Conservation (phyloP, 2,329 filamentous ascomycete genomes). For the Cordyceps cicadae region DNA sequence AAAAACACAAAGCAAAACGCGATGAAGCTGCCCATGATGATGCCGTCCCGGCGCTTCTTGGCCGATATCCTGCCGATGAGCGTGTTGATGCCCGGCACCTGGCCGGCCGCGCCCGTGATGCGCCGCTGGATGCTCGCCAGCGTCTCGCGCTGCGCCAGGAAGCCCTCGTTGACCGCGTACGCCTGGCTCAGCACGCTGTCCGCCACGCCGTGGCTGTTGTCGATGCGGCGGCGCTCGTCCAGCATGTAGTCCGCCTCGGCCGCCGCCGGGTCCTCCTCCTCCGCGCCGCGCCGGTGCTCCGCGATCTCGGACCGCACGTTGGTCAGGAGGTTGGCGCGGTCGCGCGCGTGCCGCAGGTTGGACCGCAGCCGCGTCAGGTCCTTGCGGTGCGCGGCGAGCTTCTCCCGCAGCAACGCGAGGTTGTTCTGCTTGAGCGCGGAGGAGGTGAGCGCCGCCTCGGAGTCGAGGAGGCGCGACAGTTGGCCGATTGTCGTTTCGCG, state of each 20-base stretch:
- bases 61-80: conserved; percentile 88
- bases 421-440: conserved; percentile 98
- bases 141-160: conserved; percentile 78
- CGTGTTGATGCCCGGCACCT: conserved; percentile 87
- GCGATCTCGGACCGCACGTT: conserved; percentile 90
- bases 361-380: conserved; percentile 70
- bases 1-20: conserved; percentile 85
- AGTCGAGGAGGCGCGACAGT: conserved; percentile 83
- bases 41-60: conserved; percentile 88
- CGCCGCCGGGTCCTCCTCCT: conserved; percentile 59
- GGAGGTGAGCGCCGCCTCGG: conserved; percentile 75
- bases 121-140: conserved; percentile 81
- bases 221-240: conserved; percentile 74
- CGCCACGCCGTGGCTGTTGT: conserved; percentile 81
- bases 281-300: conserved; percentile 60
- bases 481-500: conserved; percentile 74
- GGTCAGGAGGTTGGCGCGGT: conserved; percentile 81
- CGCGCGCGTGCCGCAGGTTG: conserved; percentile 67
- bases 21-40: conserved; percentile 87
- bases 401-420: conserved; percentile 80
- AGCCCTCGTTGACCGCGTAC: conserved; percentile 92
- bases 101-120: conserved; percentile 80
- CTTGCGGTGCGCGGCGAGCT: conserved; percentile 76
- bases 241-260: conserved; percentile 96
- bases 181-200: conserved; percentile 90